Evolutionary conservation across 306 rosid genomes (phyloP).

Genomic region (Malus domestica): ASM211411v1 NC_041794.1:24923501-24924000

Average conservation of each 20-base stretch:
- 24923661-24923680: slow-evolving; percentile 8
- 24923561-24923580: not conserved
- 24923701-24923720: slow-evolving; percentile 30
- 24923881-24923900: slow-evolving; percentile 4
- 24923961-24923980: not conserved
- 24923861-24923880: slow-evolving; percentile 46
- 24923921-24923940: not conserved
- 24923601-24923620: not conserved
- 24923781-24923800: not conserved
- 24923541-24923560: not conserved
- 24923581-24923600: slow-evolving; percentile 10
- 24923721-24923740: slow-evolving; percentile 20
- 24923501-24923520: not conserved
- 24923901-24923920: no score
- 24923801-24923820: not conserved
- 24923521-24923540: slow-evolving; percentile 4
- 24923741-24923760: not conserved
- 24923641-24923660: not conserved
- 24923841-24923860: slow-evolving; percentile 39
- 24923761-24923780: not conserved
- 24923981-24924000: not conserved
- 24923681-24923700: slow-evolving; percentile 40
- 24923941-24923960: not conserved
- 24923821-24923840: slow-evolving; percentile 29
- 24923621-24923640: slow-evolving; percentile 24